phyloP scores from a whole-genome alignment of 2,329 filamentous ascomycete genomes.

The Arthrobotrys musiformis region DNA sequence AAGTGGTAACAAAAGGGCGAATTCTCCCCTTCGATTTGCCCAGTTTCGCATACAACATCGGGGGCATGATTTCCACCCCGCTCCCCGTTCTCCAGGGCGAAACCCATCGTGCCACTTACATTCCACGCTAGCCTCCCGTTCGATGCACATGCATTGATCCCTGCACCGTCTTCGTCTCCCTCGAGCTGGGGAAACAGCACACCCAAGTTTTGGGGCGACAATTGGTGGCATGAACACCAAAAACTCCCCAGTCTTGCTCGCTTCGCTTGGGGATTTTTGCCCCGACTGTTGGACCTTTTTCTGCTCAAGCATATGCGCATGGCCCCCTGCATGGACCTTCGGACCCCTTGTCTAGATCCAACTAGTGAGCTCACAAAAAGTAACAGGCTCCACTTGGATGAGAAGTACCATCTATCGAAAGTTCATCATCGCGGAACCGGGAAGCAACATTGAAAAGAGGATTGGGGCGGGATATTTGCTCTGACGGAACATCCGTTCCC shows the following conservation, averaged over 20 bases:
- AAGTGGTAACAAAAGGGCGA: constrained; percentile 29
- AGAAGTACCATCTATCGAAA: constrained; percentile 33
- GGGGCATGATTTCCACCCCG: constrained; percentile 35
- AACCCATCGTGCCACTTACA: constrained; percentile 32
- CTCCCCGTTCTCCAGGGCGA: constrained; percentile 42
- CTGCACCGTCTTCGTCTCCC: constrained; percentile 19
- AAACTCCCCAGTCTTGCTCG: constrained; percentile 1
- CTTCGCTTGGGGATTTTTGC: constrained; percentile 41
- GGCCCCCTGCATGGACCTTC: constrained; percentile 16
- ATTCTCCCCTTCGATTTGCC: constrained; percentile 47
- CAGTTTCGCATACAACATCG: constrained; percentile 35
- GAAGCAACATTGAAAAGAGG: constrained; percentile 17
- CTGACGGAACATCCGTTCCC: constrained; percentile 11
- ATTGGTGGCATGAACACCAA: constrained; percentile 13
- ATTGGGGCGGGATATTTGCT: constrained; percentile 14
- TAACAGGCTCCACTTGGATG: constrained; percentile 30
- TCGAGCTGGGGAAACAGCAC: constrained; percentile 5
- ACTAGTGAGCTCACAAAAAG: constrained; percentile 28
- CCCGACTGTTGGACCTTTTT: constrained; percentile 24
- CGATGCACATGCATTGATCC: constrained; percentile 24
- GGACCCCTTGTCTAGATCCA: constrained; percentile 20
- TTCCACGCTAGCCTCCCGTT: constrained; percentile 10
- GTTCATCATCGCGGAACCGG: constrained; percentile 48
- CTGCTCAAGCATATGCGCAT: not conserved
- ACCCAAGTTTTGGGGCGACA: constrained; percentile 7